Evolutionary conservation across 2,329 filamentous ascomycete genomes (phyloP).

Genomic region (Botrytis elliptica): DNA sequence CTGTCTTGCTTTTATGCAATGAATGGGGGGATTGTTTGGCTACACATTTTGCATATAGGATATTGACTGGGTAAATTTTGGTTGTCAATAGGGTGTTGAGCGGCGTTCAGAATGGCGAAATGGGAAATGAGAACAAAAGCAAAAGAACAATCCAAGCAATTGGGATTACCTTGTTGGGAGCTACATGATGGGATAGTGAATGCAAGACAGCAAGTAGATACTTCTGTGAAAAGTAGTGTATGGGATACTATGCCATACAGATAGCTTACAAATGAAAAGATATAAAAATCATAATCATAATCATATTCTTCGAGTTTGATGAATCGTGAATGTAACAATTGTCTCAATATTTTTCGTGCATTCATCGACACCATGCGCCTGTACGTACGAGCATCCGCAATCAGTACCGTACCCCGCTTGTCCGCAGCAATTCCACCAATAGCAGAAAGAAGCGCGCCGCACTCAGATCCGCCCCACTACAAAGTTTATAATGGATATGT

Average conservation of each 20-base stretch:
- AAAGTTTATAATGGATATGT: not conserved
- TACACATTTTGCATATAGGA: not conserved
- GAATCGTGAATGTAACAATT: not conserved
- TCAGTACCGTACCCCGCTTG: not conserved
- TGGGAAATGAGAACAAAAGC: not conserved
- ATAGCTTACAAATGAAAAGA: not conserved
- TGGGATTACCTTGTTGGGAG: not conserved
- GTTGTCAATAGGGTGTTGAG: not conserved
- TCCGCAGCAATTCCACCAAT: not conserved
- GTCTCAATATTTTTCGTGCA: not conserved
- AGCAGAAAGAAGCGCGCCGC: not conserved
- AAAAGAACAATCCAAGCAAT: constrained; percentile 2
- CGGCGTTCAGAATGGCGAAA: not conserved
- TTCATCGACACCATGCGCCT: not conserved
- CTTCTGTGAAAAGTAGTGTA: not conserved
- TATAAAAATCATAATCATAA: not conserved
- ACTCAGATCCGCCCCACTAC: not conserved
- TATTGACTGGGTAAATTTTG: not conserved
- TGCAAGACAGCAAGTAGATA: not conserved
- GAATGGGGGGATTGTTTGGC: not conserved
- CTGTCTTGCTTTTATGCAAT: constrained; percentile 1
- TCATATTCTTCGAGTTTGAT: not conserved
- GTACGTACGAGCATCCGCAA: not conserved
- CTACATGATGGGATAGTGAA: not conserved
- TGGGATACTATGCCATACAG: not conserved